Evolutionary conservation across 2,329 filamentous ascomycete species (phyloP).

Genomic region (Penicillium sp.): DNA sequence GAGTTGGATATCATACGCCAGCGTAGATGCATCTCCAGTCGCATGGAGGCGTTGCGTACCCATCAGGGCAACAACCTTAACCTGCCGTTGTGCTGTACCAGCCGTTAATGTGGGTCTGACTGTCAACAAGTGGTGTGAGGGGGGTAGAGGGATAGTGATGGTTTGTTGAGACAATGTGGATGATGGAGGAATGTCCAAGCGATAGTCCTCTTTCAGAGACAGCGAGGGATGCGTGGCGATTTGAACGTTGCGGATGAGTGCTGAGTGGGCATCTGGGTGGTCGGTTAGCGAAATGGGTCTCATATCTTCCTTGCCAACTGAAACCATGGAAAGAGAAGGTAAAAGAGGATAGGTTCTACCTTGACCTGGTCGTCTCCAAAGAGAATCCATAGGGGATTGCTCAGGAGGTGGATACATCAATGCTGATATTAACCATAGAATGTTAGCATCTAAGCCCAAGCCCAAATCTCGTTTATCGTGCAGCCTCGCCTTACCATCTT

Average conservation of each 20-base stretch:
- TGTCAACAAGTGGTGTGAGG: slow-evolving; percentile 68
- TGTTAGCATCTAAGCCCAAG: slow-evolving; percentile 3
- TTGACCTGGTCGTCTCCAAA: slow-evolving; percentile 47
- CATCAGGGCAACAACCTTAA: slow-evolving; percentile 72
- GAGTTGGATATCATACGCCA: slow-evolving; percentile 73
- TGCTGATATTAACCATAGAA: slow-evolving; percentile 18
- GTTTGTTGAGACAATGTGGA: slow-evolving; percentile 68
- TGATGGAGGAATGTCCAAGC: slow-evolving; percentile 65
- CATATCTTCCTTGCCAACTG: background rate
- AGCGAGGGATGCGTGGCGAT: slow-evolving; percentile 68
- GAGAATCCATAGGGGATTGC: slow-evolving; percentile 40
- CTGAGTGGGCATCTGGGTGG: slow-evolving; percentile 54
- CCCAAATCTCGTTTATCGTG: background rate
- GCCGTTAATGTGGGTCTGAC: slow-evolving; percentile 66
- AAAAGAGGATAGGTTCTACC: slow-evolving; percentile 39
- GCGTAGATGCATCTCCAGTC: slow-evolving; percentile 54
- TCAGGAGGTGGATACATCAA: slow-evolving; percentile 24
- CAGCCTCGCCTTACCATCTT: slow-evolving; percentile 10
- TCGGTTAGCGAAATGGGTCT: background rate
- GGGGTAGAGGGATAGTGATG: slow-evolving; percentile 67
- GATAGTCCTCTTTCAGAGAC: slow-evolving; percentile 60
- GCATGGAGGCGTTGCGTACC: slow-evolving; percentile 63
- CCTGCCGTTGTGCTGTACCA: slow-evolving; percentile 65
- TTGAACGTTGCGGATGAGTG: slow-evolving; percentile 66
- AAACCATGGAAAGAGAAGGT: background rate